phyloP scores from a whole-genome alignment of 495 filamentous ascomycete species.

The Podospora didyma region DNA sequence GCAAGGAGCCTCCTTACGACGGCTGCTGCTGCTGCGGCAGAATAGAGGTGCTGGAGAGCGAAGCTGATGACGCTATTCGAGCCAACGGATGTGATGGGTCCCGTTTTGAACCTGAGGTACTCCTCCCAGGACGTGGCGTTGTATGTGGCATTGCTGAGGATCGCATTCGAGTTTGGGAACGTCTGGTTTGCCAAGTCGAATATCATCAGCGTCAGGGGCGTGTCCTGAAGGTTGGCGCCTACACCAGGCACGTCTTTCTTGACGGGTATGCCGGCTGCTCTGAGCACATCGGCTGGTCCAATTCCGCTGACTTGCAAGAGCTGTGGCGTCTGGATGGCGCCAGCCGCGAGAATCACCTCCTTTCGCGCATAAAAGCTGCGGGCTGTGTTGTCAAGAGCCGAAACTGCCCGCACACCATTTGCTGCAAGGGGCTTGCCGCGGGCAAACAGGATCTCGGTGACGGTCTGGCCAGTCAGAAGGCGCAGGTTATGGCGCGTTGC shows the following conservation, averaged over 20 bases:
- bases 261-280: slow-evolving; percentile 37
- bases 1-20: slow-evolving; percentile 10
- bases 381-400: slow-evolving; percentile 5
- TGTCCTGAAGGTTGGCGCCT: slow-evolving; percentile 51
- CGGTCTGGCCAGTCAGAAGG: slow-evolving; percentile 21
- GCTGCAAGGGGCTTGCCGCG: slow-evolving; percentile 9
- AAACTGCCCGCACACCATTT: slow-evolving; percentile 18
- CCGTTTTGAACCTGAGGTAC: slow-evolving; percentile 22
- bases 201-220: slow-evolving; percentile 25
- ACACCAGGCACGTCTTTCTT: slow-evolving; percentile 46
- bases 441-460: slow-evolving; percentile 19
- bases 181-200: slow-evolving; percentile 21
- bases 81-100: slow-evolving; percentile 18
- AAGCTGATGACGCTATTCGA: slow-evolving; percentile 12
- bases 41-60: slow-evolving; percentile 12
- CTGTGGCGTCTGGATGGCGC: slow-evolving; percentile 51
- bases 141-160: slow-evolving; percentile 22
- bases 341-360: slow-evolving; percentile 51
- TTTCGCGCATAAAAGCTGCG: slow-evolving; percentile 20
- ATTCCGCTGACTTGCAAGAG: slow-evolving; percentile 51
- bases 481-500: slow-evolving; percentile 14
- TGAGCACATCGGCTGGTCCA: slow-evolving; percentile 41
- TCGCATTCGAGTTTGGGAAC: slow-evolving; percentile 25
- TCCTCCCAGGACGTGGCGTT: slow-evolving; percentile 22
- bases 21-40: slow-evolving; percentile 3